phyloP scores from a whole-genome alignment of 352 stramenopile genomes.

The Aphanomyces cochlioides region DNA sequence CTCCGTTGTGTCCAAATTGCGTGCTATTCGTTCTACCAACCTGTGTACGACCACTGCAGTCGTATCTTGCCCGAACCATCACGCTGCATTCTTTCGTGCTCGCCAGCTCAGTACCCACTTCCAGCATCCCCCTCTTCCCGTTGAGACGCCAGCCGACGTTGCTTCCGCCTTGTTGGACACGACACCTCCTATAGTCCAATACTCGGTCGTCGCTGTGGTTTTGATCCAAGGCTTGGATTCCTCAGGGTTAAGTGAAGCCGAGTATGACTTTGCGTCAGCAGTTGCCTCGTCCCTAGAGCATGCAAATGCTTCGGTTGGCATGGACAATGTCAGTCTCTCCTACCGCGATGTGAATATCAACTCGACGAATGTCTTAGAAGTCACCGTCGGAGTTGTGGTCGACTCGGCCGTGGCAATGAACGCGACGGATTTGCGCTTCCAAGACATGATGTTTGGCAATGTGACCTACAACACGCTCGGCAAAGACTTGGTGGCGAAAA shows the following conservation, averaged over 20 bases:
- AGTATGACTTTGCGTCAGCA: constrained; percentile 16
- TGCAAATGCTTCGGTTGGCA: neutral
- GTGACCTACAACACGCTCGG: neutral
- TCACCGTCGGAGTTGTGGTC: constrained; percentile 11
- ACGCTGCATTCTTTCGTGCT: constrained; percentile 24
- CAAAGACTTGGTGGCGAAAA: neutral
- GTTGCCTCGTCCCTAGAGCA: neutral
- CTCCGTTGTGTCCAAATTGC: constrained; percentile 10
- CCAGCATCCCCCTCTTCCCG: neutral
- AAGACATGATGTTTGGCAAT: constrained; percentile 18
- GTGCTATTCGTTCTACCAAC: constrained; percentile 27
- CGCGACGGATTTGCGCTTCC: constrained; percentile 10
- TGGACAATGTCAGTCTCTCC: constrained; percentile 8
- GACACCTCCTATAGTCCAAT: neutral
- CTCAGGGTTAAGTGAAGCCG: neutral
- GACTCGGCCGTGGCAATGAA: constrained; percentile 8
- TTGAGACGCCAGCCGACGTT: neutral
- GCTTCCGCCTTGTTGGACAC: neutral
- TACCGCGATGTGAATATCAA: constrained; percentile 20
- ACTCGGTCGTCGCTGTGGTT: constrained; percentile 5
- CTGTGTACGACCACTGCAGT: constrained; percentile 20
- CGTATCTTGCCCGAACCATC: neutral
- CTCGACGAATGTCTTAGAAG: constrained; percentile 15
- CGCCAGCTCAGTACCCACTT: constrained; percentile 16
- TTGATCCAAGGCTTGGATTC: constrained; percentile 22